Conservation (phyloP, 1,139 yeast species). For the Geotrichum carabidarum region DNA sequence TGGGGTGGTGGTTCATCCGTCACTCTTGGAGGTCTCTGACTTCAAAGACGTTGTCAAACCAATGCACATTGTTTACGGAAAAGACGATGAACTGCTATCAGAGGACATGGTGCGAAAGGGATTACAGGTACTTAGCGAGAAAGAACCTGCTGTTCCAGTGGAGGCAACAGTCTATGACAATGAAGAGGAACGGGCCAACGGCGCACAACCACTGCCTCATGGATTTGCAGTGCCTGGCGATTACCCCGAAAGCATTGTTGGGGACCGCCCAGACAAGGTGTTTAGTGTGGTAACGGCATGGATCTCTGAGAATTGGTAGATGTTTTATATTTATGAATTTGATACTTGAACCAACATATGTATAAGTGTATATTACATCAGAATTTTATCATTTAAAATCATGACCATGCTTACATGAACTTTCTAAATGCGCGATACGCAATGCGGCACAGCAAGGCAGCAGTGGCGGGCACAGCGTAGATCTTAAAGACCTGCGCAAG, state of each 20-base stretch:
- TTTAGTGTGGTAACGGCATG: slow-evolving; percentile 27
- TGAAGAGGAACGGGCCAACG: slow-evolving; percentile 12
- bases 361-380: not conserved
- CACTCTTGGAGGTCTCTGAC: slow-evolving; percentile 34
- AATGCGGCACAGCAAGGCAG: slow-evolving; percentile 9
- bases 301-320: slow-evolving; percentile 26
- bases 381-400: no score
- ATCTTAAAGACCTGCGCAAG: slow-evolving; percentile 8
- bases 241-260: slow-evolving; percentile 32
- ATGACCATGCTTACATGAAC: not conserved
- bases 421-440: slow-evolving; percentile 8
- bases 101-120: slow-evolving; percentile 26
- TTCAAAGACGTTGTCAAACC: slow-evolving; percentile 33
- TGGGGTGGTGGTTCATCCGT: slow-evolving; percentile 38
- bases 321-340: not conserved
- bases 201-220: slow-evolving; percentile 34
- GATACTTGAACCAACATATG: not conserved
- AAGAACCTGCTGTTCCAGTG: slow-evolving; percentile 22
- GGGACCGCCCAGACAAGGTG: slow-evolving; percentile 35
- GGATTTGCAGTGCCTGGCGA: slow-evolving; percentile 44
- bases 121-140: slow-evolving; percentile 24
- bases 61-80: slow-evolving; percentile 34
- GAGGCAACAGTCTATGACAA: slow-evolving; percentile 26
- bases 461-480: slow-evolving; percentile 15
- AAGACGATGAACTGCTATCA: slow-evolving; percentile 33